Evolutionary conservation across 495 filamentous ascomycete genomes (phyloP), one percentile per base, ranked within the genome.

Genomic region (Penicillium coffeae): DNA sequence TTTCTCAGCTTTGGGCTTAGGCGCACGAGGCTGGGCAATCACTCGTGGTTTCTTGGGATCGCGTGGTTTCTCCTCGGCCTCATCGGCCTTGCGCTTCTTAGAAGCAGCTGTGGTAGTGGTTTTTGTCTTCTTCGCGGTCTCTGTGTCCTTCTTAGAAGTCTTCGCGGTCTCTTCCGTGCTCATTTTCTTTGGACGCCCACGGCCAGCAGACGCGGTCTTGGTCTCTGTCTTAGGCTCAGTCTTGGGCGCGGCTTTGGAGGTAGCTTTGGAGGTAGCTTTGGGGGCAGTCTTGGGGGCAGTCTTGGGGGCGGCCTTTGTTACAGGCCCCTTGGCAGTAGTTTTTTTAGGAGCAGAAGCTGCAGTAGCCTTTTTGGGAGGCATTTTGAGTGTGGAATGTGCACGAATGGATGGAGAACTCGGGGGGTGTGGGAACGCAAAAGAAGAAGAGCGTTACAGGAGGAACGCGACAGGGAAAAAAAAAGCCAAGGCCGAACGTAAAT

Each of bases 61-160:
- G 16, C 52, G 52, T 16, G 59, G 51, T 20, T 59, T 51, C 30
- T 46, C 61, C 44, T 66, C 66, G 21, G 65, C 58, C 6, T 56
- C 47, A 3, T 66, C 65, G 16, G 60, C 68, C 57, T 71, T 74
- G 51, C 73, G 72, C 62, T 74, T 76, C 51, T 63, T 68, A 0
- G 63, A 44, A 21, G 55, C 45, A 22, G 58, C 38, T 0, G 54
- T 38, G 13, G 56, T 54, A 15, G 47, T 35, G 15, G 59, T 20
- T 38, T 62, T 64, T n/a, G 53, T 49, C 10, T 50, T 48, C 32
- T 52, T 27, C 21, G 54, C 27, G 27, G 55, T 54, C 20, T 55
- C 46, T 3, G 43, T n/a, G 38, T 51, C 43, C 41, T 51, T 51
- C 38, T 30, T 51, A 4, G 42, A 18, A 22, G 38, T 44, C 41